These are phyloP conservation scores for Aspergillus egyptiacus DNA, from an alignment of 495 filamentous ascomycete genomes.

Conservation along the genomic window DNA sequence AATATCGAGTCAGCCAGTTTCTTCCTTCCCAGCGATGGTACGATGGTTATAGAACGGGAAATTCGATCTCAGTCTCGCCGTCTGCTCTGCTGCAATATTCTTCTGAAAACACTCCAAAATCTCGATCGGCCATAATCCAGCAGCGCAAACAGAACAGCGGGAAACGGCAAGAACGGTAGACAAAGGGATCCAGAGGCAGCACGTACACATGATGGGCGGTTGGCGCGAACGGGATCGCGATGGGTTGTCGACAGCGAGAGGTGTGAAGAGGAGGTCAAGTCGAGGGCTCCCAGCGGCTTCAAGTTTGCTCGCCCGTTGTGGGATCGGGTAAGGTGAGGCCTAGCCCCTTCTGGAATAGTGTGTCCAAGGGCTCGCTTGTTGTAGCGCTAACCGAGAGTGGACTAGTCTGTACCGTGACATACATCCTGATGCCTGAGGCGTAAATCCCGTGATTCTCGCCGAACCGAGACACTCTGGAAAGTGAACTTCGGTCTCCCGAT, in stretches of 20 bases:
- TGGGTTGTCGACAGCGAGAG: slow-evolving; percentile 42
- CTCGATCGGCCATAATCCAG: neutral
- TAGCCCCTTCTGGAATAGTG: slow-evolving; percentile 28
- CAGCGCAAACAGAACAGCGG: neutral
- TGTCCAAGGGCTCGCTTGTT: slow-evolving; percentile 35
- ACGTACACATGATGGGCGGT: slow-evolving; percentile 58
- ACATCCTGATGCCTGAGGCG: too few species aligned
- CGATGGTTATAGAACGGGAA: neutral
- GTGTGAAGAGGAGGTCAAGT: slow-evolving; percentile 38
- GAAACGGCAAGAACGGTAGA: slow-evolving; percentile 11
- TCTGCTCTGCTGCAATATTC: neutral
- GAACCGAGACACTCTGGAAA: too few species aligned
- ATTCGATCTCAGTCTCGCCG: slow-evolving; percentile 1
- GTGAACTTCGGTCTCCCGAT: too few species aligned
- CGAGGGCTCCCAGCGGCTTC: slow-evolving; percentile 21
- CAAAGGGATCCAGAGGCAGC: slow-evolving; percentile 5
- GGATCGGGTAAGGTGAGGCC: slow-evolving; percentile 39
- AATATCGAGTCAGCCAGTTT: slow-evolving; percentile 29
- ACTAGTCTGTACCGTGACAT: slow-evolving; percentile 6
- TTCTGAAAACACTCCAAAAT: neutral
- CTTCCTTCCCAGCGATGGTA: slow-evolving; percentile 3
- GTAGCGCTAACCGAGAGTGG: slow-evolving; percentile 18
- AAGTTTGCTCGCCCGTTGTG: slow-evolving; percentile 42
- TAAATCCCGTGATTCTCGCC: too few species aligned
- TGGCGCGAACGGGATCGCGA: slow-evolving; percentile 40